Conservation (phyloP, 805 yeast species). For the Hanseniaspora clermontiae region DNA sequence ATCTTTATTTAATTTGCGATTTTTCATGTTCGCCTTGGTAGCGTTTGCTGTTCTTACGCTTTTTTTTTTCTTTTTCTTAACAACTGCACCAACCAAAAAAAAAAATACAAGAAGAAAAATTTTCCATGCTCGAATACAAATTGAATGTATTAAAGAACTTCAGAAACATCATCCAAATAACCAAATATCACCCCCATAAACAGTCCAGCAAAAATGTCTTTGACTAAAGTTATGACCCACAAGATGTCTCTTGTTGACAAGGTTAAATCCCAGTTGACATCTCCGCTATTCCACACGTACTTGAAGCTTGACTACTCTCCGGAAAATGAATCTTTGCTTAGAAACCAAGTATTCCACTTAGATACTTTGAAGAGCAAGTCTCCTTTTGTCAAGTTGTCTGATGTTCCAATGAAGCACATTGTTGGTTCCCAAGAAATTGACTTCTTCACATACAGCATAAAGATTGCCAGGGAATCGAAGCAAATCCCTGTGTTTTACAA, state of each 20-base stretch:
- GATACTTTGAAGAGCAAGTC: background rate
- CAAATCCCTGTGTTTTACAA: background rate
- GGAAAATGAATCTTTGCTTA: background rate
- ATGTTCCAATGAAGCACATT: background rate
- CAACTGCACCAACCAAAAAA: background rate
- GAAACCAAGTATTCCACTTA: conserved; percentile 1
- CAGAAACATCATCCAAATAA: background rate
- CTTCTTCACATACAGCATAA: background rate
- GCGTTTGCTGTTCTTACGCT: background rate
- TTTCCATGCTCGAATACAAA: background rate
- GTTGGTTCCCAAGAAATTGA: background rate
- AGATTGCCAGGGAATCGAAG: background rate
- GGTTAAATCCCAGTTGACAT: background rate
- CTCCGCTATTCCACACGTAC: conserved; percentile 5
- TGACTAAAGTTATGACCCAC: background rate
- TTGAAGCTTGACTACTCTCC: conserved; percentile 4
- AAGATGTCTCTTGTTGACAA: conserved; percentile 4
- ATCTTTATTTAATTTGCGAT: too few species aligned
- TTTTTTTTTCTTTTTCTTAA: background rate
- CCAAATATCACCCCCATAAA: background rate
- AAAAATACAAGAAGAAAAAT: too few species aligned
- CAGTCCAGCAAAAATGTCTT: background rate
- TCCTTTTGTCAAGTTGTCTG: conserved; percentile 5
- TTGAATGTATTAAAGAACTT: too few species aligned
- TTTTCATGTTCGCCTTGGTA: background rate